Percentiles rank a stretch among this genome's conserved stretches.
phyloP scores from a whole-genome alignment of 2,329 filamentous ascomycete species.

The Ophiostoma sp. region DNA sequence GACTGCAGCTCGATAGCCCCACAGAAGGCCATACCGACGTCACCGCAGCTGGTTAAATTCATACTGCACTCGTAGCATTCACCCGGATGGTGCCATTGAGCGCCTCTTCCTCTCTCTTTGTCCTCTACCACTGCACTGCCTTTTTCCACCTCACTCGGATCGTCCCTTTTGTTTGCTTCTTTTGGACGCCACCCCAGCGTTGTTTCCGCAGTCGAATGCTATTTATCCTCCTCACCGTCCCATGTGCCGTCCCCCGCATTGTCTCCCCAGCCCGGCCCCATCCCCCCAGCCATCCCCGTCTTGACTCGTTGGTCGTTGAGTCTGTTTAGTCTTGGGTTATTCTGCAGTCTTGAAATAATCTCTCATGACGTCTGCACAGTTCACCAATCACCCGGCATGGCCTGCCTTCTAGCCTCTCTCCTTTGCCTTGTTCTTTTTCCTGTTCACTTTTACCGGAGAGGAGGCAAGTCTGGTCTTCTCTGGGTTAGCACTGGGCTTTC shows the following conservation, averaged over 20 bases:
- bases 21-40: background rate
- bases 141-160: constrained; percentile 1
- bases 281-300: background rate
- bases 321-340: background rate
- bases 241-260: constrained; percentile 7
- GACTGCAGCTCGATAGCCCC: background rate
- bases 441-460: background rate
- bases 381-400: background rate
- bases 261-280: background rate
- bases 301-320: background rate
- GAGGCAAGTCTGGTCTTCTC: background rate
- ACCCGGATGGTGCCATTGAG: background rate
- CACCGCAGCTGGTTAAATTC: background rate
- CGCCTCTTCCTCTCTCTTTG: background rate
- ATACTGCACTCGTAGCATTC: background rate
- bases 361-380: background rate
- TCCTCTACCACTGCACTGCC: background rate
- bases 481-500: background rate
- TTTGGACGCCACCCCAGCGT: background rate
- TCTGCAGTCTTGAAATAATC: background rate
- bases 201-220: background rate
- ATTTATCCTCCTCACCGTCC: constrained; percentile 3
- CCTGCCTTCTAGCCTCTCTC: background rate
- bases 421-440: background rate
- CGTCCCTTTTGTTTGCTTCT: background rate